A percentile compares a stretch with the other conserved stretches of the same genome.
Conservation (phyloP, 2,329 filamentous ascomycete genomes). For the Cordyceps tenuipes region DNA sequence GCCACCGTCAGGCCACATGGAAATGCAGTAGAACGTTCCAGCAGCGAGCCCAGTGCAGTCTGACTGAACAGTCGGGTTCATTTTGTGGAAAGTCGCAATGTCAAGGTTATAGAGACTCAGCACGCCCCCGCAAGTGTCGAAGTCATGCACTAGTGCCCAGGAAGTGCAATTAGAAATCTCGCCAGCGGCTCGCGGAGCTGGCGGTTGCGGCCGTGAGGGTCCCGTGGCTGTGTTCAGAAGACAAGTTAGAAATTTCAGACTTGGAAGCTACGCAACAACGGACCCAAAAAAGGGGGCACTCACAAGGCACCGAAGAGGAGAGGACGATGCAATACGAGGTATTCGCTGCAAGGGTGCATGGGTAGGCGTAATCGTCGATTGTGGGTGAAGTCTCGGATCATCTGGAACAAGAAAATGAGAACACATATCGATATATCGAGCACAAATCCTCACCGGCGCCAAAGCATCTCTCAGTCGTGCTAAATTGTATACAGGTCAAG, state of each 20-base stretch:
- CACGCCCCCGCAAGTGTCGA: neutral
- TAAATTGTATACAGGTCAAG: too few relatives aligned
- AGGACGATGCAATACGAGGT: neutral
- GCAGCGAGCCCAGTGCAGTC: neutral
- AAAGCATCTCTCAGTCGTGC: too few relatives aligned
- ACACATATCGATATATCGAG: too few relatives aligned
- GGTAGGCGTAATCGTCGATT: neutral
- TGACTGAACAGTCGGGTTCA: neutral
- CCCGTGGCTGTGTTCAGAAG: neutral
- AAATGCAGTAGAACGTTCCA: neutral
- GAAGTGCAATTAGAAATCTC: neutral
- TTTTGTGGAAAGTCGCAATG: neutral
- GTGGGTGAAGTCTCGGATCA: neutral
- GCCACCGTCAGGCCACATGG: neutral
- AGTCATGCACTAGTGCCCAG: neutral
- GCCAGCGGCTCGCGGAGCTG: neutral
- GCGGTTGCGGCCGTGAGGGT: neutral
- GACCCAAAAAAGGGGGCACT: neutral
- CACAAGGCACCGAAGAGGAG: neutral
- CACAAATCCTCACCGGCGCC: too few relatives aligned
- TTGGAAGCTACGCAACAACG: neutral
- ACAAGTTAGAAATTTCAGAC: neutral
- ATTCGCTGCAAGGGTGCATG: neutral
- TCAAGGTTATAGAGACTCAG: neutral
- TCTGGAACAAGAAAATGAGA: too few relatives aligned